phyloP scores from a whole-genome alignment of 2,329 filamentous ascomycete species.

The Colletotrichum shisoi region DNA sequence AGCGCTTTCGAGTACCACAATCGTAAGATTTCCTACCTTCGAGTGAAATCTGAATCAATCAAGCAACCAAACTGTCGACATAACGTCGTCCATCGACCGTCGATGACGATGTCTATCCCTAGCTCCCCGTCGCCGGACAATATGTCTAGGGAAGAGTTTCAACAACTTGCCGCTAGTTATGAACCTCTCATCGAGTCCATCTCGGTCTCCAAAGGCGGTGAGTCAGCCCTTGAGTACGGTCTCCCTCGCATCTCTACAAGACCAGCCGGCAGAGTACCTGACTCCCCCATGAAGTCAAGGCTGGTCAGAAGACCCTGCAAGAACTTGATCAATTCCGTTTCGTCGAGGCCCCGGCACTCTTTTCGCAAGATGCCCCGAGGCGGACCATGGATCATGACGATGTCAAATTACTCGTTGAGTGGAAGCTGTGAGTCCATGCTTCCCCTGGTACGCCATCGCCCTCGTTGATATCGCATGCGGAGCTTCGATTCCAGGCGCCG shows the following conservation, averaged over 20 bases:
- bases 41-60: neutral
- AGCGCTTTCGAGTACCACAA: neutral
- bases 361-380: slow-evolving; percentile 50
- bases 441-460: slow-evolving; percentile 7
- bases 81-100: neutral
- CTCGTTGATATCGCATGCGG: neutral
- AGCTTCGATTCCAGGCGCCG: neutral
- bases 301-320: slow-evolving; percentile 59
- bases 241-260: slow-evolving; percentile 26
- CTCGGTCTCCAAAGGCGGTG: slow-evolving; percentile 57
- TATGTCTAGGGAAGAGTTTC: slow-evolving; percentile 49
- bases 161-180: slow-evolving; percentile 50
- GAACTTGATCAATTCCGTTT: slow-evolving; percentile 70
- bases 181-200: slow-evolving; percentile 53
- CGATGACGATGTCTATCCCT: slow-evolving; percentile 16
- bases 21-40: neutral
- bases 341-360: slow-evolving; percentile 57
- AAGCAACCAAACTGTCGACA: neutral
- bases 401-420: slow-evolving; percentile 69
- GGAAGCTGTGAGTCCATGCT: slow-evolving; percentile 69
- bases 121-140: slow-evolving; percentile 35
- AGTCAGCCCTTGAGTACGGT: slow-evolving; percentile 38
- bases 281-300: slow-evolving; percentile 51
- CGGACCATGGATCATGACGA: slow-evolving; percentile 63
- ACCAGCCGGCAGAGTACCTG: slow-evolving; percentile 29